Base-by-base conservation (phyloP, 2,329 filamentous ascomycete species). In the Leptographium wingfieldii region DNA sequence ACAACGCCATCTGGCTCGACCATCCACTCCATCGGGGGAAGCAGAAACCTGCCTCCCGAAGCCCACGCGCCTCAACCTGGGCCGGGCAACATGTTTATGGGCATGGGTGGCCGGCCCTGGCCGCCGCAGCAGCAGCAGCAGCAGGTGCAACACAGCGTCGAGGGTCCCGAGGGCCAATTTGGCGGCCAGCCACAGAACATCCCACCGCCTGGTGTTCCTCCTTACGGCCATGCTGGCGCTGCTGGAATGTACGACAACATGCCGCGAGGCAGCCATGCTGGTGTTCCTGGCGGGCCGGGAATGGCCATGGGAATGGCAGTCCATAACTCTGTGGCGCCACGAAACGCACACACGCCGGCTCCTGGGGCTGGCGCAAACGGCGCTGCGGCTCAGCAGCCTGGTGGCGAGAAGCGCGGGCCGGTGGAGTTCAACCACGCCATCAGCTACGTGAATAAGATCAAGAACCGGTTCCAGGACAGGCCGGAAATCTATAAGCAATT, bases 401-500 rank as follows among this genome's bases (percentile, higher is more conserved):
- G 80, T 73, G 74, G 89, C 70, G 92, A 95, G 72, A 95, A 94
- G 69, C 84, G 92, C 60, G 92, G 92, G 0, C 94, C 94, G 1
- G 94, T 99, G 22, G 94, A 99, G 70, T 99, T 99, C 73, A 99
- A 99, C 70, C 94, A 99, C 74, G 94, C 94, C 0, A 99, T 99
- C 64, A 97, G 92, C 71, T 99, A 99, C 69, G 94, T 99, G 59
- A 99, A 99, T 71, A 99, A 99, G 76, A 99, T 99, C 68, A 99
- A 99, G 90, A 99, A 97, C 70, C 92, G 94, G 53, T 99, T 97
- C 73, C 87, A 95, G 67, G 87, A 92, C 68, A 92, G 95, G 65
- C 94, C 94, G 7, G 94, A 99, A 71, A 97, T 99, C 63, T 99
- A 99, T 77, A 99, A 99, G 73, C 92, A 99, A 70, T 99, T 99